Evolutionary conservation across 495 filamentous ascomycete species (phyloP), one percentile per base, ranked within the genome.

Genomic region (Polyplosphaeria fusca): DNA sequence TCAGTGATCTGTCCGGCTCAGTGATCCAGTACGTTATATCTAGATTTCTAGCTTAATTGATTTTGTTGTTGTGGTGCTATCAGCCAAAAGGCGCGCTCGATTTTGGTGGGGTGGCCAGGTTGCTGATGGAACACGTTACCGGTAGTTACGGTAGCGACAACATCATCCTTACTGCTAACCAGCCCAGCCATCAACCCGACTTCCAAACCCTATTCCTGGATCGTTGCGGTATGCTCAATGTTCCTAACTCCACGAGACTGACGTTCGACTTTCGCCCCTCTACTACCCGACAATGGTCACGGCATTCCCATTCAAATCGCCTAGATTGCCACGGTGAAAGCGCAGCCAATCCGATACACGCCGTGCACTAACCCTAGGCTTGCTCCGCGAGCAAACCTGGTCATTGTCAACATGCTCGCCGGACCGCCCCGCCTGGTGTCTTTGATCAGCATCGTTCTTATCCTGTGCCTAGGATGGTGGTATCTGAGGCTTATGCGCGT

Each of bases 351-450:
- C 40, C 25, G 39, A 11, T 35, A 24, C 42, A 45, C n/a, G n/a
- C 14, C 30, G 30, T 14, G 7, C 30, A 7, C 7, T 14, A 35
- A 35, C 30, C 7, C 30, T 35, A 7, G 30, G 7, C 14, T 35
- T 14, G 30, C 14, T 14, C 30, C 30, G 30, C 30, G 7, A 14
- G 7, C 25, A 5, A 12, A 50, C 5, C 16, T 37, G 25, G n/a
- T 14, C 5, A 32, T 18, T 40, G 13, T 39, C 40, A 62, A 13
- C 41, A 63, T 63, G 60, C 49, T 63, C 27, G 48, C 61, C 46
- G 55, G 55, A 7, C 61, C 61, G 35, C 61, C 61, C n/a, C 55
- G 61, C 28, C 50, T 60, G 28, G 19, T 60, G 13, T 55, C 55
- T 26, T 12, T 45, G 5, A 5, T 60, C 55, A 39, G 47, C 44